Evolutionary conservation across 2,329 filamentous ascomycete genomes (phyloP).

Genomic region (Penicillium sp.): DNA sequence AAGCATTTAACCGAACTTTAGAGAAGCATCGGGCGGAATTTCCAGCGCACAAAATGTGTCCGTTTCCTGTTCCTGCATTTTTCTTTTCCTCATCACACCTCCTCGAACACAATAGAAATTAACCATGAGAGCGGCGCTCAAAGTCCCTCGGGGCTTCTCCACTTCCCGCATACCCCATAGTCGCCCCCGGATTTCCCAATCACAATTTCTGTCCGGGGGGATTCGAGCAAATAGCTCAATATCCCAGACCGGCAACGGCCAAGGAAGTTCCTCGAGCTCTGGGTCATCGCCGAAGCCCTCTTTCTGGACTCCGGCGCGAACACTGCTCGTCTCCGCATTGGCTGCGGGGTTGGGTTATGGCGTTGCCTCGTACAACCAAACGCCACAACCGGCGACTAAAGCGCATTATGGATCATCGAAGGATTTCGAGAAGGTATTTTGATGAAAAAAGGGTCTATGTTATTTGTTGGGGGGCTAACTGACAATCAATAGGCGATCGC

Average conservation of each 20-base stretch:
- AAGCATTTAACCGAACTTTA: not conserved
- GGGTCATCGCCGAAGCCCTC: conserved; percentile 13
- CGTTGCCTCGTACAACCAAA: conserved; percentile 45
- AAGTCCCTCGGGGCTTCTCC: conserved; percentile 27
- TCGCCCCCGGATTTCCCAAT: conserved; percentile 19
- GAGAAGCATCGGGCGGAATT: not conserved
- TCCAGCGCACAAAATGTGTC: not conserved
- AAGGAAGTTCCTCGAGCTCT: conserved; percentile 14
- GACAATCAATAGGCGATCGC: conserved; percentile 50
- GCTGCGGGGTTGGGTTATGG: conserved; percentile 55
- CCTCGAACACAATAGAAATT: not conserved
- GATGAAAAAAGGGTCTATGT: not conserved
- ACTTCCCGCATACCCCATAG: conserved; percentile 26
- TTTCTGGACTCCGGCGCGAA: conserved; percentile 50
- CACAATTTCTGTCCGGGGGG: conserved; percentile 3
- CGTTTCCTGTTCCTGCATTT: not conserved
- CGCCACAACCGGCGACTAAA: conserved; percentile 19
- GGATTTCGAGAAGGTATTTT: conserved; percentile 41
- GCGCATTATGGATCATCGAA: conserved; percentile 40
- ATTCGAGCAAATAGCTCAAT: conserved; percentile 23
- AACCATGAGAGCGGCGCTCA: conserved; percentile 20
- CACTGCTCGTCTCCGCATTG: conserved; percentile 50
- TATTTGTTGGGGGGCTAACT: not conserved
- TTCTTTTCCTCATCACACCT: not conserved
- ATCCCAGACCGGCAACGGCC: not conserved